A percentile compares a stretch with the other conserved stretches of the same genome.
Conservation (phyloP, 768 basidiomycete genomes). For the Crepidotus variabilis region DNA sequence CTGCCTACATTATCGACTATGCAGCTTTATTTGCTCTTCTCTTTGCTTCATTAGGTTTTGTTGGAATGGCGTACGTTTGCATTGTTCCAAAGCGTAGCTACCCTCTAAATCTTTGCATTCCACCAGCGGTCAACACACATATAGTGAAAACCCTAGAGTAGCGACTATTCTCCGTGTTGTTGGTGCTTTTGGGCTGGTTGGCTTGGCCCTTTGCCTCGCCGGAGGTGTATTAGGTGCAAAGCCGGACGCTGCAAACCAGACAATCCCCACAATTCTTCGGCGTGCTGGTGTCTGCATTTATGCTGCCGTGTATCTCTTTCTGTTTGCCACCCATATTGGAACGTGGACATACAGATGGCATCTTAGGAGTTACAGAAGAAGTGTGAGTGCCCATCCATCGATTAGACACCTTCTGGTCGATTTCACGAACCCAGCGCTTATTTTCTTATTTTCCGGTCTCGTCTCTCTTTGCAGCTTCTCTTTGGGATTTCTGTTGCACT, state of each 20-base stretch:
- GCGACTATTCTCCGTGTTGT: constrained; percentile 32
- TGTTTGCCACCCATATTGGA: constrained; percentile 36
- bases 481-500: constrained; percentile 49
- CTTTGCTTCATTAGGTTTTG: constrained; percentile 41
- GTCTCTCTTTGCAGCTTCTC: constrained; percentile 42
- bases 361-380: constrained; percentile 41
- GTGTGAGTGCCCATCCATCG: constrained; percentile 26
- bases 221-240: constrained; percentile 44
- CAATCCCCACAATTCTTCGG: constrained; percentile 35
- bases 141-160: constrained; percentile 44
- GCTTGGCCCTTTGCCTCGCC: constrained; percentile 39
- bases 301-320: constrained; percentile 34
- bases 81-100: not conserved
- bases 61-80: constrained; percentile 44
- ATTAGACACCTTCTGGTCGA: not conserved
- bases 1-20: constrained; percentile 49
- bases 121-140: constrained; percentile 45
- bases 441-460: not conserved
- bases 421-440: constrained; percentile 1
- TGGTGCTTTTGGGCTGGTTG: constrained; percentile 33
- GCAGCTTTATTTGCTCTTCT: constrained; percentile 37
- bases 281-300: constrained; percentile 40
- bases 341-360: constrained; percentile 45
- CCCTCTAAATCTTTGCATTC: constrained; percentile 16
- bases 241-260: constrained; percentile 23